Base-by-base conservation (phyloP, 345 rosid genomes). In the Eucalyptus paniculata region DNA sequence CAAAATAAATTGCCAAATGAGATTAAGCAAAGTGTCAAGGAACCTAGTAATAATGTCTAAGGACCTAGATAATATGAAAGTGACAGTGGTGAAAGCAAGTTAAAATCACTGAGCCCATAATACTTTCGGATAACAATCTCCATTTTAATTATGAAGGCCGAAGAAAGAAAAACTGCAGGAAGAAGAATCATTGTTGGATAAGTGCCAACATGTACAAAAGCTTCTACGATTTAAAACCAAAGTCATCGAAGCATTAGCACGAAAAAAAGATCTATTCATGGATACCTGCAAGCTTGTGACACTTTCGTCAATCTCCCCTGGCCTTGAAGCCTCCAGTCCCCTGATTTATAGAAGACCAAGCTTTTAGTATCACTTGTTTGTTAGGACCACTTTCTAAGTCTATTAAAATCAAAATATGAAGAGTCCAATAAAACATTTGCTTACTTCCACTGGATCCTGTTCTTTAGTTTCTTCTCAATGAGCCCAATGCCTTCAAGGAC, bases 401-500 rank as follows among this genome's bases (percentile, higher is more conserved):
- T 34, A 26, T 42, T 50, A 28, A 13, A 51, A 15, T 67, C 34
- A 50, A 23, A 34, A 42, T 56, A 8, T 88, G 30, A 47, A n/a
- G 11, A 18, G 30, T 65, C 21, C 42, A 69, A 49, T 34, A 83
- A 86, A 86, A 77, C 30, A 54, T 58, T 28, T 88, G 62, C 87
- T 90, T 96, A 98, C 99, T 97, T 98, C 99, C 99, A 98, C 92
- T 97, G 99, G 92, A 98, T 96, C 92, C 96, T 96, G 91, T 98
- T 98, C 94, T 98, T 98, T 90, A 96, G 96, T 91, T 96, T 97
- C 96, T 98, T 97, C 94, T 98, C 99, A 90, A 97, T 97, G 58
- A 97, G 96, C 92, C 99, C 99, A 95, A 97, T 96, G 88, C 99
- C 99, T 96, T 97, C 99, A 85, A 98, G 94, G 89, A 98, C 99